Percentiles rank a stretch among this genome's conserved stretches.
Evolutionary conservation across 805 yeast genomes (phyloP).

Genomic region (Zygosaccharomyces pseudorouxii): DNA sequence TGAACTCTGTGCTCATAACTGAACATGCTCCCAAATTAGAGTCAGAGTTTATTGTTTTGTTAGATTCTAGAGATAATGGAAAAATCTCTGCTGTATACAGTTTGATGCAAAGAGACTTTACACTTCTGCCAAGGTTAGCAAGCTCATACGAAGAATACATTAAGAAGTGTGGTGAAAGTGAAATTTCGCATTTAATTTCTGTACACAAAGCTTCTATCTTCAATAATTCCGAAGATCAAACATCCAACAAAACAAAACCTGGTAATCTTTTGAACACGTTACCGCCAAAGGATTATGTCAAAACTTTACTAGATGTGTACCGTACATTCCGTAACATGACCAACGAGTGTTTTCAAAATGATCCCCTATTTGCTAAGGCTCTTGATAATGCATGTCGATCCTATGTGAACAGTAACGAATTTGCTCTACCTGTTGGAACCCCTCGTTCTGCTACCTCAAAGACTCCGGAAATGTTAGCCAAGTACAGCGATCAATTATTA

Average conservation of each 20-base stretch:
- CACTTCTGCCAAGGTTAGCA: constrained; percentile 74
- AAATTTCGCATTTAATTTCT: constrained; percentile 23
- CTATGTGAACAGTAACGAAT: constrained; percentile 75
- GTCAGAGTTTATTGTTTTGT: constrained; percentile 66
- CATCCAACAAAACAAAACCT: constrained; percentile 33
- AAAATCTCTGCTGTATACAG: constrained; percentile 72
- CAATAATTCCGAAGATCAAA: constrained; percentile 15
- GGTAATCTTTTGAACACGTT: constrained; percentile 39
- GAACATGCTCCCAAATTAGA: constrained; percentile 74
- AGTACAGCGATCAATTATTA: constrained; percentile 78
- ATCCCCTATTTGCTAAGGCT: constrained; percentile 77
- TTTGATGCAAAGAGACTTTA: constrained; percentile 71
- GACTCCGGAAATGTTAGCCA: constrained; percentile 89
- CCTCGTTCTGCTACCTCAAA: constrained; percentile 56
- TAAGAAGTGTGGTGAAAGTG: constrained; percentile 50
- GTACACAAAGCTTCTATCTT: constrained; percentile 19
- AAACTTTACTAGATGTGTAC: constrained; percentile 68
- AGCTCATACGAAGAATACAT: constrained; percentile 69
- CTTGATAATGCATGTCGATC: constrained; percentile 83
- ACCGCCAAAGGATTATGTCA: constrained; percentile 71
- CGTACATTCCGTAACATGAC: constrained; percentile 45
- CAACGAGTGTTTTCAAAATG: constrained; percentile 47
- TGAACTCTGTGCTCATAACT: constrained; percentile 72
- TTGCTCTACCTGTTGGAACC: constrained; percentile 59
- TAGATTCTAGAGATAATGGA: constrained; percentile 58